Evolutionary conservation across 2,329 filamentous ascomycete genomes (phyloP).

Genomic region (Sphaerulina vaccinii): DNA sequence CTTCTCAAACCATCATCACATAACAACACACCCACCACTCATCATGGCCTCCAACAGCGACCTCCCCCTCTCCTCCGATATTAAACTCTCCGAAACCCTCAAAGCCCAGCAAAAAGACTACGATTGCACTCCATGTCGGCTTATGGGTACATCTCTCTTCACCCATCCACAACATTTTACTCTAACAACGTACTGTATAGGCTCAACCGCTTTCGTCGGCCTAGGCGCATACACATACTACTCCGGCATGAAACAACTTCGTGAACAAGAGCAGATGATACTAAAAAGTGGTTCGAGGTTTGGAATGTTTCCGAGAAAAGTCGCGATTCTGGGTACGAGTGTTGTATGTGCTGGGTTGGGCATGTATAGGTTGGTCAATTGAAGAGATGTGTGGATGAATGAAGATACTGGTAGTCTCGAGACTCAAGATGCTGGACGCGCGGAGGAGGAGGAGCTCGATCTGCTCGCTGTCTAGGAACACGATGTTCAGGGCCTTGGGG

Average conservation of each 20-base stretch:
- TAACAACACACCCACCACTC: not conserved
- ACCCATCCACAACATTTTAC: not conserved
- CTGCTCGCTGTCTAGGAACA: not conserved
- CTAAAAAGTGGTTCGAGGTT: constrained; percentile 43
- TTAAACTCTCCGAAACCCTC: constrained; percentile 26
- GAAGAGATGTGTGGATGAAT: constrained; percentile 3
- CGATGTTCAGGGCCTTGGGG: too few relatives aligned
- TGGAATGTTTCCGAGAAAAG: constrained; percentile 42
- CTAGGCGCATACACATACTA: constrained; percentile 49
- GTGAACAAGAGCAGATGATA: constrained; percentile 43
- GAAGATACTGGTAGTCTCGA: not conserved
- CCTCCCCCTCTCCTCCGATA: constrained; percentile 23
- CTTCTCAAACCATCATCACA: not conserved
- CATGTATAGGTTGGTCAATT: constrained; percentile 42
- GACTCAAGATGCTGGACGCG: too few relatives aligned
- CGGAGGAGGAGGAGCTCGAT: not conserved
- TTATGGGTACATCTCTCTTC: constrained; percentile 32
- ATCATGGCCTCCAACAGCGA: constrained; percentile 6
- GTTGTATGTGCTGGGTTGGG: constrained; percentile 46
- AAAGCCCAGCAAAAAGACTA: constrained; percentile 29
- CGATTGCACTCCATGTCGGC: constrained; percentile 36
- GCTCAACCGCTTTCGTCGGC: constrained; percentile 46
- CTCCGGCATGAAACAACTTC: constrained; percentile 47
- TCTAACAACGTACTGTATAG: constrained; percentile 28
- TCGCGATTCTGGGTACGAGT: constrained; percentile 43